Base-by-base conservation (phyloP, 2,329 filamentous ascomycete genomes). In the Cordyceps cicadae region DNA sequence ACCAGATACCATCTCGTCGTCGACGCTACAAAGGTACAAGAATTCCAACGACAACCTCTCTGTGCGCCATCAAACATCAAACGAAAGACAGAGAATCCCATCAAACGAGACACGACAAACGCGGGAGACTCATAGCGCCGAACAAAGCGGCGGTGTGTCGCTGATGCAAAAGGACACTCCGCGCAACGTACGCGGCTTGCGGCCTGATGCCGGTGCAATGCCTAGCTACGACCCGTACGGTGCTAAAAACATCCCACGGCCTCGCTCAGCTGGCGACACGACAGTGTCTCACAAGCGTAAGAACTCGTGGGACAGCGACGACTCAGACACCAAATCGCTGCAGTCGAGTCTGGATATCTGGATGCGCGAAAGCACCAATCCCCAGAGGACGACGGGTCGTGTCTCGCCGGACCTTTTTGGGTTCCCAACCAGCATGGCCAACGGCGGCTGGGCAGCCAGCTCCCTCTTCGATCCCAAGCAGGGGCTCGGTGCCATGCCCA, bases 1-100 rank as follows among this genome's bases (percentile, higher is more conserved):
- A 0, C 83, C 83, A 0, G 82, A 85, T 64, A 85, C 83, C 0
- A 81, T 84, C 21, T 83, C 82, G 1, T 83, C 80, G 2, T 79
- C 80, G 1, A 82, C 81, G 0, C 72, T 85, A 39, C 74, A 77
- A 6, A 75, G 76, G 15, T 79, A 77, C 62, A 76, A 82, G 63
- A 76, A 75, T 53, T 83, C 81, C 0, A 76, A 78, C 58, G 81
- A 84, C 49, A 77, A 76, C 0, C 67, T 81, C 1, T 69, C 72
- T 0, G 73, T 69, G 8, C 70, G 72, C 3, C 70, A 67, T 2
- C 67, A 63, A 1, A 49, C 64, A 3, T 65, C 64, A 2, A 66
- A 68, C 15, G 72, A 75, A 50, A 70, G 67, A 12, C 73, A 70
- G 48, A 53, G 50, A 34, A 17, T 43, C 8, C 9, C 49, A 11